A percentile compares a stretch with the other conserved stretches of the same genome.
Conservation (phyloP, 2,329 filamentous ascomycete genomes). For the Beauveria rudraprayagi region DNA sequence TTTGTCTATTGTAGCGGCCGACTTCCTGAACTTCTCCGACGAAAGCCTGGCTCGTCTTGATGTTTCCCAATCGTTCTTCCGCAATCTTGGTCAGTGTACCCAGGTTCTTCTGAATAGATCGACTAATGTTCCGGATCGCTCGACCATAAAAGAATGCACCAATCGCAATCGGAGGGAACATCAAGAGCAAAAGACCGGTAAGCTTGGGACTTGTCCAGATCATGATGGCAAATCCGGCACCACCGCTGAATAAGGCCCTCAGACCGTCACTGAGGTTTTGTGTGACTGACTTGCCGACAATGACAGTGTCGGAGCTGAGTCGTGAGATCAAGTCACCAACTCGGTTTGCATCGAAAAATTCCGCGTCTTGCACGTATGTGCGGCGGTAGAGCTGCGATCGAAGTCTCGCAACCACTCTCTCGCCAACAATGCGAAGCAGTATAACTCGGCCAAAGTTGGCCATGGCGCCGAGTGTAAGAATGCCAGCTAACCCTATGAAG, state of each 20-base stretch:
- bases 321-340: conserved; percentile 95
- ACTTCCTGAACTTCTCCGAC: conserved; percentile 89
- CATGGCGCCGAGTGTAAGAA: conserved; percentile 75
- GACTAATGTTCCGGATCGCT: conserved; percentile 78
- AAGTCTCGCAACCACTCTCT: conserved; percentile 84
- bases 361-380: conserved; percentile 94
- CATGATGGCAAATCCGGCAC: conserved; percentile 87
- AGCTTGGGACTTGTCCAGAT: conserved; percentile 89
- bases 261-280: conserved; percentile 97
- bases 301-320: conserved; percentile 90
- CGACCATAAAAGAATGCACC: conserved; percentile 89
- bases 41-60: conserved; percentile 94
- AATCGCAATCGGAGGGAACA: conserved; percentile 85
- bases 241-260: conserved; percentile 79
- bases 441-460: conserved; percentile 94
- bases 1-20: conserved; percentile 81
- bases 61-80: conserved; percentile 94
- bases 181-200: conserved; percentile 74
- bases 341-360: conserved; percentile 97
- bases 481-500: conserved; percentile 67
- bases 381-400: conserved; percentile 83
- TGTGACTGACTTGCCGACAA: conserved; percentile 97
- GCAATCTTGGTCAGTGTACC: conserved; percentile 94
- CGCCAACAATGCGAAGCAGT: conserved; percentile 85
- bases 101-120: conserved; percentile 87